Conservation (phyloP, 2,329 filamentous ascomycete genomes). For the Cadophora malorum region DNA sequence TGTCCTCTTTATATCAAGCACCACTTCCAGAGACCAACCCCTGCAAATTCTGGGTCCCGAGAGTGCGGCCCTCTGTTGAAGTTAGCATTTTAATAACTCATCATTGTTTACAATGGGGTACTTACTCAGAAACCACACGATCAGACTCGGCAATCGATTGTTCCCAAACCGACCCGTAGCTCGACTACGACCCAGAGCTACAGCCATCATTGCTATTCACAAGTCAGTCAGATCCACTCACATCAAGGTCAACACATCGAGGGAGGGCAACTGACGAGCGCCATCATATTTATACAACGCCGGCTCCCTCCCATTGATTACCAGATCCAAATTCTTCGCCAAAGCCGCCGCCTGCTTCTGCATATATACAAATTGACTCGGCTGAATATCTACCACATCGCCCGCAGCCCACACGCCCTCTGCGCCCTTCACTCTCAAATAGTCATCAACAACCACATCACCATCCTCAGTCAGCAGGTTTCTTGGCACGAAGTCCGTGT, state of each 20-base stretch:
- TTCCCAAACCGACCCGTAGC: constrained; percentile 37
- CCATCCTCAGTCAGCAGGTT: constrained; percentile 52
- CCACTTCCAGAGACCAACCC: constrained; percentile 22
- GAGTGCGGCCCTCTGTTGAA: constrained; percentile 27
- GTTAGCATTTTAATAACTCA: neutral
- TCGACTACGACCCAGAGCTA: constrained; percentile 39
- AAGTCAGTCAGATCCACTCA: neutral
- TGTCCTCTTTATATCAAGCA: neutral
- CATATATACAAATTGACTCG: constrained; percentile 36
- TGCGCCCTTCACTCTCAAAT: constrained; percentile 53
- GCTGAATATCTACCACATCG: constrained; percentile 38
- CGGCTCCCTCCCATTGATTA: constrained; percentile 35
- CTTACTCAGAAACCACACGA: constrained; percentile 41
- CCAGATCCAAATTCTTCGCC: constrained; percentile 40
- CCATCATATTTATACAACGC: constrained; percentile 37
- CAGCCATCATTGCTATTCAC: constrained; percentile 34
- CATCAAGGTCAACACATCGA: neutral
- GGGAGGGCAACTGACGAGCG: constrained; percentile 30
- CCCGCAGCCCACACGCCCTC: constrained; percentile 43
- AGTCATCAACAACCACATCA: constrained; percentile 58
- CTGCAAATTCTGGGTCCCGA: constrained; percentile 25
- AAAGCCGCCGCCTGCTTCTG: constrained; percentile 34
- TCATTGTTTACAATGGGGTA: neutral
- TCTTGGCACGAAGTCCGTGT: constrained; percentile 58
- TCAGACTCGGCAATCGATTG: constrained; percentile 38